phyloP scores from a whole-genome alignment of 2,329 filamentous ascomycete genomes.

The Ceratocystis cubensis region DNA sequence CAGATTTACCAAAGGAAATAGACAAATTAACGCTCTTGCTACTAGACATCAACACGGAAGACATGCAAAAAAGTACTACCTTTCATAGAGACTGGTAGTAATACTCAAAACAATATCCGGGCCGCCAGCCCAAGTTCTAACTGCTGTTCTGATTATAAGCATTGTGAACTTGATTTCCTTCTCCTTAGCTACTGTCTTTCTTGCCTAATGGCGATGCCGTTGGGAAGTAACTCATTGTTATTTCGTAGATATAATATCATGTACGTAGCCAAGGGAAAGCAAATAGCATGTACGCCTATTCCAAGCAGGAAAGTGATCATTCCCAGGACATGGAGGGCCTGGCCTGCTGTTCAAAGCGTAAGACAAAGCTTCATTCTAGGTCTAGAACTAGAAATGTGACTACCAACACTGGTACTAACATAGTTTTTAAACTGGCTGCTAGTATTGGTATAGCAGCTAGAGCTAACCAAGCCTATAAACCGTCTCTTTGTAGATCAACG shows the following conservation, averaged over 20 bases:
- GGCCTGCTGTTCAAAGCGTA: neutral
- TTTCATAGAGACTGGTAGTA: conserved; percentile 34
- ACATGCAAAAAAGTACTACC: conserved; percentile 35
- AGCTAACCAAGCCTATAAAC: no score
- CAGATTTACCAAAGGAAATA: conserved; percentile 33
- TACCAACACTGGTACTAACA: neutral
- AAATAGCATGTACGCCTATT: neutral
- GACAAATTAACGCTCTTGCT: conserved; percentile 38
- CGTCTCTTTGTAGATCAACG: neutral
- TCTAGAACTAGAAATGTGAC: neutral
- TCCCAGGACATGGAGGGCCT: neutral
- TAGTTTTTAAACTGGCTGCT: neutral
- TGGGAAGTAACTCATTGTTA: neutral
- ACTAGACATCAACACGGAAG: conserved; percentile 40
- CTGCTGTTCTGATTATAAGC: neutral
- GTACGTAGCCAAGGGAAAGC: neutral
- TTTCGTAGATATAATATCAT: neutral
- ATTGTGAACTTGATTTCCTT: neutral
- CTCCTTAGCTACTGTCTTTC: neutral
- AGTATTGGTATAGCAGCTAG: neutral
- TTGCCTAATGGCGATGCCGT: neutral
- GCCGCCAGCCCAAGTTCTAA: neutral
- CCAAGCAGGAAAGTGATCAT: neutral
- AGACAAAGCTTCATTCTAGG: neutral
- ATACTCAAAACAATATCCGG: conserved; percentile 30